Conservation (phyloP, 2,329 filamentous ascomycete species). For the Didymella exigua region DNA sequence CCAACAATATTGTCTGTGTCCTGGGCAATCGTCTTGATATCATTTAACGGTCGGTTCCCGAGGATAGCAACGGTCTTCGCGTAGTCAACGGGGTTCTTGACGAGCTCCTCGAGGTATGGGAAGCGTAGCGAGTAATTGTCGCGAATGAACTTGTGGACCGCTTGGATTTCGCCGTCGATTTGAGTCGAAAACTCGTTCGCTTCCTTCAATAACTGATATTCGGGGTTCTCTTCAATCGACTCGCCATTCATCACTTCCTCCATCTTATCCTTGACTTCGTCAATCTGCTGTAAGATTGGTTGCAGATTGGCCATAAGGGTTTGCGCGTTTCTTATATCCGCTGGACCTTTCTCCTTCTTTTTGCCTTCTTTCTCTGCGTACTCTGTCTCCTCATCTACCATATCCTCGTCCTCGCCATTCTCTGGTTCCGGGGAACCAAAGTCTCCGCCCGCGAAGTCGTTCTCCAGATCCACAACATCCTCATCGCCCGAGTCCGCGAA, state of each 20-base stretch:
- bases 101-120: constrained; percentile 86
- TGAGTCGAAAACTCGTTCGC: constrained; percentile 89
- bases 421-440: constrained; percentile 48
- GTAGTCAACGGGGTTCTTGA: constrained; percentile 92
- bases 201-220: constrained; percentile 86
- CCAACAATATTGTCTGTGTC: constrained; percentile 80
- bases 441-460: constrained; percentile 46
- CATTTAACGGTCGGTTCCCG: constrained; percentile 88
- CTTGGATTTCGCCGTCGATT: constrained; percentile 89
- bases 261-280: constrained; percentile 65
- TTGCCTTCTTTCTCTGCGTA: constrained; percentile 59
- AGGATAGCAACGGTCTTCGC: constrained; percentile 93
- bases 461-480: constrained; percentile 44
- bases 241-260: constrained; percentile 71
- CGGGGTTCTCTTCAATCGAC: constrained; percentile 88
- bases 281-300: constrained; percentile 72
- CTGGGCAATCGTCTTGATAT: constrained; percentile 78
- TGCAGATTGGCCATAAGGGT: constrained; percentile 80
- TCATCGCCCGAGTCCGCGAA: constrained; percentile 81
- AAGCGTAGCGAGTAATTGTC: constrained; percentile 96
- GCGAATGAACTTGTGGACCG: constrained; percentile 94
- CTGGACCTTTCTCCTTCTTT: constrained; percentile 70
- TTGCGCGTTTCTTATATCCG: constrained; percentile 78
- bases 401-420: constrained; percentile 65
- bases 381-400: constrained; percentile 65